A percentile compares a stretch with the other conserved stretches of the same genome.
Evolutionary conservation across 1,284 basidiomycete species (phyloP).

Genomic region (Gomphus sp.): DNA sequence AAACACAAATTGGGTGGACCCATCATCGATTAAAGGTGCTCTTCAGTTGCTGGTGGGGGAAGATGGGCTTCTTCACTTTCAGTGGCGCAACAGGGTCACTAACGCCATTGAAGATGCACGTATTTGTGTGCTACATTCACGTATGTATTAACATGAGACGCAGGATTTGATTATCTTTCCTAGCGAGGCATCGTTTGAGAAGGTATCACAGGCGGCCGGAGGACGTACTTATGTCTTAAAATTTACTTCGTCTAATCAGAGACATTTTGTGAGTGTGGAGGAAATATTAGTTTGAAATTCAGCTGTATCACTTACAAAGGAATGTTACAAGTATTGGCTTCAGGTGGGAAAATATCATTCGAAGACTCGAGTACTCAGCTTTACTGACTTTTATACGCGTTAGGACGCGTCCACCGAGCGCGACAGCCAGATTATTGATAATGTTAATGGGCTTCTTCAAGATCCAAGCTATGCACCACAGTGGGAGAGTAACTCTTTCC

Average conservation of each 20-base stretch:
- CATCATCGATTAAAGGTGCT: conserved; percentile 60
- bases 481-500: conserved; percentile 35
- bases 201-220: conserved; percentile 47
- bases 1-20: conserved; percentile 57
- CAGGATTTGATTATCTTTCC: conserved; percentile 75
- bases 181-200: conserved; percentile 65
- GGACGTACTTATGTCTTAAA: conserved; percentile 72
- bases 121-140: not conserved
- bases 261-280: conserved; percentile 59
- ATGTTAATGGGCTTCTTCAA: conserved; percentile 57
- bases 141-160: not conserved
- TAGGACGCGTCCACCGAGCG: conserved; percentile 61
- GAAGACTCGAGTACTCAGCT: not conserved
- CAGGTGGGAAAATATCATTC: conserved; percentile 39
- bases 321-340: conserved; percentile 60
- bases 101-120: conserved; percentile 51
- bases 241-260: conserved; percentile 71
- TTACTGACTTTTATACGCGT: not conserved
- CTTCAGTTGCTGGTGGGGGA: conserved; percentile 58
- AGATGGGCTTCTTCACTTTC: conserved; percentile 66
- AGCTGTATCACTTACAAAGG: conserved; percentile 9
- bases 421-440: conserved; percentile 60
- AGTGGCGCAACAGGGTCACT: conserved; percentile 65
- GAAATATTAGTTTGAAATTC: not conserved
- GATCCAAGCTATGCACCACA: conserved; percentile 51